Conservation (phyloP, 1,284 basidiomycete genomes). For the Tylopilus orsonianus region DNA sequence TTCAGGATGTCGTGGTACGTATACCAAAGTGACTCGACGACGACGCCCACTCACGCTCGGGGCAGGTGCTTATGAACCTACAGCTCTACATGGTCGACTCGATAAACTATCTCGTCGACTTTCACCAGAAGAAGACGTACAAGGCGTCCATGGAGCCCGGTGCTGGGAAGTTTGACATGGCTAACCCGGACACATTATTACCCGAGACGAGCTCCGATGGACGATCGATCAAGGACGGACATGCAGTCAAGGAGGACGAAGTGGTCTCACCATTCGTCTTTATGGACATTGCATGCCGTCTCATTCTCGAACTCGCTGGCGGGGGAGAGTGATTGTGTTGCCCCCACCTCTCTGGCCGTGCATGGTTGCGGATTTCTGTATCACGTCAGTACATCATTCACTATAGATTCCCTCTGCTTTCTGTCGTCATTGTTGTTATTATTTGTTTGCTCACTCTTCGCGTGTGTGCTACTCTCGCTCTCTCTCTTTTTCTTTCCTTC, state of each 20-base stretch:
- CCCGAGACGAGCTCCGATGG: constrained; percentile 51
- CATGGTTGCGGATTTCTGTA: too few relatives aligned
- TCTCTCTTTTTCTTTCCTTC: background rate
- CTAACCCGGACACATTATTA: constrained; percentile 45
- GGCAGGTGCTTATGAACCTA: constrained; percentile 93
- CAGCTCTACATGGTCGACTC: constrained; percentile 96
- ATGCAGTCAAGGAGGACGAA: constrained; percentile 50
- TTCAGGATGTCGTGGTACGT: constrained; percentile 87
- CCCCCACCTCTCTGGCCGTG: too few relatives aligned
- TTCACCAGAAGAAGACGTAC: constrained; percentile 95
- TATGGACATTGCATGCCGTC: constrained; percentile 89
- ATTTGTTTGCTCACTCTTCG: constrained; percentile 8
- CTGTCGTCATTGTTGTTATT: constrained; percentile 8
- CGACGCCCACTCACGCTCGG: background rate
- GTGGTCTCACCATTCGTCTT: constrained; percentile 94
- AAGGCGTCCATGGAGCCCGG: constrained; percentile 59
- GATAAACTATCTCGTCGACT: constrained; percentile 96
- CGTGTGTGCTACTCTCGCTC: background rate
- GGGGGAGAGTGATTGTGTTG: constrained; percentile 42
- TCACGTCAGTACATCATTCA: constrained; percentile 15
- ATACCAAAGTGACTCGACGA: background rate
- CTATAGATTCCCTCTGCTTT: constrained; percentile 16
- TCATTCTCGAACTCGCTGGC: constrained; percentile 79
- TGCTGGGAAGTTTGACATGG: constrained; percentile 69
- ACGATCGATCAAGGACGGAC: constrained; percentile 34